Percentiles rank a stretch among this genome's conserved stretches.
phyloP scores from a whole-genome alignment of 805 yeast genomes.

The Saccharomycopsis sp. region DNA sequence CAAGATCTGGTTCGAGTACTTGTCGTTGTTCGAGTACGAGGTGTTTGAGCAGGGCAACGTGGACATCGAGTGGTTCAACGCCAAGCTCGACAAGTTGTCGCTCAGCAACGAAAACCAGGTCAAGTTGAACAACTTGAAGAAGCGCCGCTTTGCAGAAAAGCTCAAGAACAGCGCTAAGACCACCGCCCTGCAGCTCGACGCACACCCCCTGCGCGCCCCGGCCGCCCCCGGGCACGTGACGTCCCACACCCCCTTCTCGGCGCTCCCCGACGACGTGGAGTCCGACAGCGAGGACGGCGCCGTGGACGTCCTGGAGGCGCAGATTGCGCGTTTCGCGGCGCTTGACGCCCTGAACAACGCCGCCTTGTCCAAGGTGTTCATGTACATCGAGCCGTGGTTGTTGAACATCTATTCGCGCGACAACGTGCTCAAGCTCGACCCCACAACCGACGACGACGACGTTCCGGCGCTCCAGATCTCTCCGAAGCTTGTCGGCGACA shows the following conservation, averaged over 20 bases:
- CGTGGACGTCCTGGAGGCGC: not conserved
- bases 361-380: constrained; percentile 15
- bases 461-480: constrained; percentile 44
- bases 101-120: constrained; percentile 65
- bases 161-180: constrained; percentile 4
- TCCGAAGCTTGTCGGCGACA: constrained; percentile 36
- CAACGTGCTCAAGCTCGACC: constrained; percentile 5
- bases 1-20: constrained; percentile 64
- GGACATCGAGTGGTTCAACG: constrained; percentile 88
- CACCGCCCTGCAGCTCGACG: constrained; percentile 28
- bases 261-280: constrained; percentile 10
- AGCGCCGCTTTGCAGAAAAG: constrained; percentile 52
- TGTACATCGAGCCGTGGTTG: constrained; percentile 40
- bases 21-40: constrained; percentile 75
- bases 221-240: constrained; percentile 28
- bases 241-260: constrained; percentile 10
- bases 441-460: constrained; percentile 25
- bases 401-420: constrained; percentile 28
- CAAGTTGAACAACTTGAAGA: constrained; percentile 63
- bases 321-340: constrained; percentile 7
- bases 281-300: not conserved
- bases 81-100: constrained; percentile 73
- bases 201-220: too few relatives aligned
- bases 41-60: constrained; percentile 78
- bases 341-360: constrained; percentile 6